Evolutionary conservation across 768 basidiomycete genomes (phyloP), one percentile per base, ranked within the genome.

Genomic region (Flagelloscypha sp.): DNA sequence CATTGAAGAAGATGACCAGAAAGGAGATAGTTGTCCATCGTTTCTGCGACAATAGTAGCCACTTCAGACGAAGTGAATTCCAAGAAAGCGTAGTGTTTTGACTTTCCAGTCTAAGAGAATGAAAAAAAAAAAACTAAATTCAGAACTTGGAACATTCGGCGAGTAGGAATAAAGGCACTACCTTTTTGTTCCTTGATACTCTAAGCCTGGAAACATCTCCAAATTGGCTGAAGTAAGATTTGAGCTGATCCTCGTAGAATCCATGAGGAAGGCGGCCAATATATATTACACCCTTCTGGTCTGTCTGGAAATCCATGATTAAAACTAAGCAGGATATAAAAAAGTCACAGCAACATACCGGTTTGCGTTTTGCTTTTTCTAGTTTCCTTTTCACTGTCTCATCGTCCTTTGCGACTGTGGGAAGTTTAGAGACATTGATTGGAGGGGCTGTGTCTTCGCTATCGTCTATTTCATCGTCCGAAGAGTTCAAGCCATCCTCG

Each of bases 11-110:
- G 84, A 53, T 95, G 94, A 6, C 94, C 93, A 71, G 84, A 75
- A 44, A 99, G 69, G 24, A 99, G 73, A 58, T 97, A 99, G 63
- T 95, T 98, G 69, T 99, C 79, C 95, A 98, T 98, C 29, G 94
- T 98, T 52, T 98, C 95, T 2, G 86, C 83, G 6, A 95, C 95
- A 43, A 99, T 97, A 52, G 92, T 64, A 0, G 95, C 93, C 20
- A 98, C 92, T 1, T 82, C 70, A 13, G 76, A 72, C 27, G 88
- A 92, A 36, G 80, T 76, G 56, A 99, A 95, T 59, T 98, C 94
- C 50, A 99, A 68, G 66, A 94, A 98, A 3, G 78, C 94, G 58
- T 94, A 98, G 58, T 97, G 94, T 61, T 97, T 99, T 30, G 94
- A 94, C 43, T 73, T 74, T 36, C 95, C 95, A 10, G 90, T 94